Percentiles rank a stretch among this genome's conserved stretches.
Conservation (phyloP, 257 asterid genomes). For the Nicotiana attenuata region DNA sequence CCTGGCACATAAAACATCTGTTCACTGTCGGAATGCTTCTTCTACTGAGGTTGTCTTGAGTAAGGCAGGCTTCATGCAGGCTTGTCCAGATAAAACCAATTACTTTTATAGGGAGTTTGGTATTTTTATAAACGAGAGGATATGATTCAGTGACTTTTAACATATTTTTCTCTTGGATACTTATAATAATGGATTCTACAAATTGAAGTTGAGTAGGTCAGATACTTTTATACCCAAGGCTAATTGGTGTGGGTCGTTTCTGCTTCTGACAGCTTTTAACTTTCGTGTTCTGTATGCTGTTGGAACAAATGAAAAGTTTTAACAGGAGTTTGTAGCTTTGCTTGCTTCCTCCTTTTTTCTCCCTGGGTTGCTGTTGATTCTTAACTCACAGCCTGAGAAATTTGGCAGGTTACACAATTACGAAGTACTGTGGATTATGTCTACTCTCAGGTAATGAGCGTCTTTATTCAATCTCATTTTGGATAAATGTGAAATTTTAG, state of each 20-base stretch:
- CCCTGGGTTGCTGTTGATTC: not conserved
- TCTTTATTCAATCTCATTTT: slow-evolving; percentile 12
- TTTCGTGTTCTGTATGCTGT: not conserved
- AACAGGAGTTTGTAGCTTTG: not conserved
- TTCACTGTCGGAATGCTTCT: too few relatives aligned
- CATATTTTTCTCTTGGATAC: not conserved
- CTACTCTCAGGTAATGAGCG: slow-evolving; percentile 54
- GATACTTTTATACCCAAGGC: not conserved
- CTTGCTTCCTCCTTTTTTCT: not conserved
- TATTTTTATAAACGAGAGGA: not conserved
- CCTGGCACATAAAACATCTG: too few relatives aligned
- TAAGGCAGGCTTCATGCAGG: too few relatives aligned
- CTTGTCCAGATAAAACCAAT: too few relatives aligned
- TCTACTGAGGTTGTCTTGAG: too few relatives aligned
- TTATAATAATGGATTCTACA: not conserved
- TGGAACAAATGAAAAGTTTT: not conserved
- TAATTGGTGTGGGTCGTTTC: not conserved
- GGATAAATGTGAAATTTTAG: not conserved
- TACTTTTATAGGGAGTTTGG: too few relatives aligned
- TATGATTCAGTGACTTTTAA: not conserved
- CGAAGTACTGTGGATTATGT: slow-evolving; percentile 66
- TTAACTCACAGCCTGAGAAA: not conserved
- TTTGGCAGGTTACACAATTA: slow-evolving; percentile 56
- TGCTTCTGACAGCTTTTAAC: not conserved
- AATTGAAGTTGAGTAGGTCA: not conserved